Evolutionary conservation across 2,329 filamentous ascomycete species (phyloP).

Genomic region (Ambrosiella xylebori): DNA sequence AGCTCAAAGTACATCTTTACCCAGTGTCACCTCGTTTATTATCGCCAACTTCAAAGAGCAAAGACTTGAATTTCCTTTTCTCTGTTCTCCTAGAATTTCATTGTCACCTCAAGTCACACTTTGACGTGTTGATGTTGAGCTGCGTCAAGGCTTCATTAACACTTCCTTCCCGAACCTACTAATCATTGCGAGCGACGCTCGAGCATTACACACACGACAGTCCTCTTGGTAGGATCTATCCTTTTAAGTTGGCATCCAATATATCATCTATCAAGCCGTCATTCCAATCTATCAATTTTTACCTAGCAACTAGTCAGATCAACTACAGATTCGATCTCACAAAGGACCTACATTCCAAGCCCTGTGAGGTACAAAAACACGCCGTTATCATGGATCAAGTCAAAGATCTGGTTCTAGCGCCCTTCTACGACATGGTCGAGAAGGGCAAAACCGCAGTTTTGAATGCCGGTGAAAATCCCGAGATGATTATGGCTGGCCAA

Average conservation of each 20-base stretch:
- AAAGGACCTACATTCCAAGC: background rate
- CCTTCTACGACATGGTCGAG: slow-evolving; percentile 35
- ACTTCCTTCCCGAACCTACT: background rate
- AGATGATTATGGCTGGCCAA: slow-evolving; percentile 34
- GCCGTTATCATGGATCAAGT: slow-evolving; percentile 23
- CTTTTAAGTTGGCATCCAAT: too few species aligned
- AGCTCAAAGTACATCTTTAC: too few species aligned
- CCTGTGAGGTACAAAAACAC: background rate
- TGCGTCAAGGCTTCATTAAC: background rate
- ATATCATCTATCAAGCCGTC: background rate
- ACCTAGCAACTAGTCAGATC: too few species aligned
- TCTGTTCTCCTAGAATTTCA: background rate
- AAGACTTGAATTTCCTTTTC: background rate
- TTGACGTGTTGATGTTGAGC: background rate
- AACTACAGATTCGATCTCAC: background rate
- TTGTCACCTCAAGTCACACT: background rate
- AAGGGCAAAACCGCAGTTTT: slow-evolving; percentile 30
- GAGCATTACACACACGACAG: background rate
- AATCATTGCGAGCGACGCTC: background rate
- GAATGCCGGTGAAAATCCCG: slow-evolving; percentile 27
- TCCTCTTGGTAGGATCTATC: background rate
- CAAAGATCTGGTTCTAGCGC: slow-evolving; percentile 28
- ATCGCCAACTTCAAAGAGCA: too few species aligned
- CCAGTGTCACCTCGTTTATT: too few species aligned
- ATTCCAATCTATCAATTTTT: background rate